Base-by-base conservation (phyloP, 2,329 filamentous ascomycete genomes). In the Neofusicoccum parvum region DNA sequence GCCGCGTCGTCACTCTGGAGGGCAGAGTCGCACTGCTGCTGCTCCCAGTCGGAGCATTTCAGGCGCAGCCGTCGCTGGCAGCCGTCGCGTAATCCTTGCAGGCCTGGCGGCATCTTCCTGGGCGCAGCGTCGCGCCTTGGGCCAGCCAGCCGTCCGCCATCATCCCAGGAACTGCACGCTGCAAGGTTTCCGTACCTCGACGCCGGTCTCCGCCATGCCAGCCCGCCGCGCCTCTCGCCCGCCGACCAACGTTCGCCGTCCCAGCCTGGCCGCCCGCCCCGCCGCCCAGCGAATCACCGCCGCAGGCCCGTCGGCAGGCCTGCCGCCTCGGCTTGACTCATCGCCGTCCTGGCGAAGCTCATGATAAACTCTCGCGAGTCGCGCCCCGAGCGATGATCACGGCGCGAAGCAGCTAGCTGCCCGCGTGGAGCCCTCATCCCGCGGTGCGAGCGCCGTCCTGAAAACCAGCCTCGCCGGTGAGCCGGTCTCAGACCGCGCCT, bases 81-180 rank as follows among this genome's bases (percentile, higher is more conserved):
- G 53, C 39, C 39, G 39, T 12, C 39, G 39, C 39, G 39, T 15
- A 39, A 59, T 59, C 54, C 54, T 45, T 59, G 54, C 54, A 56
- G 39, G 23, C 39, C 6, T 23, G 12, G 56, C 56, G 56, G 56
- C 56, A 48, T 60, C 56, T 48, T 60, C 56, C 56, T 48, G 43
- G 56, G 36, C 50, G 23, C 11, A 23, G 27, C 12, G 48, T 37
- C 34, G 50, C 50, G 34, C 46, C 48, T 50, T 50, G 48, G 48
- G 48, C 48, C 48, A 50, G 48, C 48, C 48, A 12, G 23, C 12
- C 20, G 11, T 34, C 37, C 37, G 34, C 50, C 50, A 37, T 36
- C 12, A 59, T 60, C 56, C 56, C 56, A 60, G 56, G 56, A 46
- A 60, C 56, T 60, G 56, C 56, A n/a, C 53, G 34, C 54, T 56